Percentiles rank a stretch among this genome's conserved stretches.
These are phyloP conservation scores for Anthracocystis panici-leucophaei DNA, from an alignment of 1,284 basidiomycete species.

Conservation along the genomic window DNA sequence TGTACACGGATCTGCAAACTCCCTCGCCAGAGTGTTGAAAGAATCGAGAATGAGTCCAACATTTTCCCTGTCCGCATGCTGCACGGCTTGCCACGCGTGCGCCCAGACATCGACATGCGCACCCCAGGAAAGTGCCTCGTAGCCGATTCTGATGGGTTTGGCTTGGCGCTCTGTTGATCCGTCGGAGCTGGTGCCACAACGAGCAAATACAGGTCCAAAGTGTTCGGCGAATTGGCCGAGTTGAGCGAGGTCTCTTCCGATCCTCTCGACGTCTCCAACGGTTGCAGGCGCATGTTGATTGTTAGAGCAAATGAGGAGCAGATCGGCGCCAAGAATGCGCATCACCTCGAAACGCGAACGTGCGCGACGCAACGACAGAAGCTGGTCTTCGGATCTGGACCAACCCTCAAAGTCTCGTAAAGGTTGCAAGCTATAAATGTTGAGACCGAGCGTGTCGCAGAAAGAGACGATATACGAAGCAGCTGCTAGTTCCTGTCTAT, in stretches of 20 bases:
- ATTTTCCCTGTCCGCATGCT: constrained; percentile 61
- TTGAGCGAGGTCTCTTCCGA: constrained; percentile 61
- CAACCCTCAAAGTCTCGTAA: constrained; percentile 70
- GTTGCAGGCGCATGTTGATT: constrained; percentile 57
- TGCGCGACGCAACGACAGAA: constrained; percentile 36
- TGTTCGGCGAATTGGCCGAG: constrained; percentile 42
- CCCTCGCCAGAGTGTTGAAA: constrained; percentile 70
- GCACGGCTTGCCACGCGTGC: constrained; percentile 67
- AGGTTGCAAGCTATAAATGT: constrained; percentile 69
- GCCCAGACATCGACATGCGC: constrained; percentile 65
- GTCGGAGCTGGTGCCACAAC: background rate
- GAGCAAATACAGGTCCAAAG: constrained; percentile 26
- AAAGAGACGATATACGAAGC: constrained; percentile 60
- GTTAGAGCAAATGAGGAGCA: constrained; percentile 62
- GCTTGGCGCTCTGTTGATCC: constrained; percentile 26
- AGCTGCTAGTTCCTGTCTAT: constrained; percentile 53
- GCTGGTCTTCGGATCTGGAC: constrained; percentile 30
- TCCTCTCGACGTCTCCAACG: constrained; percentile 52
- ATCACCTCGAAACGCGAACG: constrained; percentile 56
- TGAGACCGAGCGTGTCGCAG: constrained; percentile 53
- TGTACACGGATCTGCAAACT: constrained; percentile 66
- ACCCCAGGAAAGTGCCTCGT: constrained; percentile 64
- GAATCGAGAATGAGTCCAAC: constrained; percentile 70
- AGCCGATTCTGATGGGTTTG: constrained; percentile 56
- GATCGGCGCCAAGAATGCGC: constrained; percentile 57